Evolutionary conservation across 2,329 filamentous ascomycete species (phyloP).

Genomic region (Apiospora koreana): DNA sequence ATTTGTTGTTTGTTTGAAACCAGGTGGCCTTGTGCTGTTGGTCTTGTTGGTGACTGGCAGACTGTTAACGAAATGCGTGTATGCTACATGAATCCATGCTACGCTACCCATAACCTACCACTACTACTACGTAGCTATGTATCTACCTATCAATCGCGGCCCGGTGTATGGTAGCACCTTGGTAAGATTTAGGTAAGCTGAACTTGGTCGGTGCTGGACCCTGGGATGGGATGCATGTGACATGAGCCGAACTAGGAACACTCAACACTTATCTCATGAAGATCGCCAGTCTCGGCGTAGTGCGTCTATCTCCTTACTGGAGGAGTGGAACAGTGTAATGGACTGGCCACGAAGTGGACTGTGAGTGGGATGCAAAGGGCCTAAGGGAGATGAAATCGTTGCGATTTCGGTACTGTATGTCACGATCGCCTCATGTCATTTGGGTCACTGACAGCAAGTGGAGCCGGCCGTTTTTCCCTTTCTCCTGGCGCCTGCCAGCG

Average conservation of each 20-base stretch:
- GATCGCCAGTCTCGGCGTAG: neutral
- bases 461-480: neutral
- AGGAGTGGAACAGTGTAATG: neutral
- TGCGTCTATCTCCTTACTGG: neutral
- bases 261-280: neutral
- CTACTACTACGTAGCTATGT: neutral
- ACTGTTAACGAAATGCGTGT: neutral
- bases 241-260: neutral
- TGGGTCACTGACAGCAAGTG: constrained; percentile 7
- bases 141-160: neutral
- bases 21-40: neutral
- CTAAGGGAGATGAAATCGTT: constrained; percentile 8
- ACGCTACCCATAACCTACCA: neutral
- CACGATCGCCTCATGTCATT: constrained; percentile 9
- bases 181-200: neutral
- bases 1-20: neutral
- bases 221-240: neutral
- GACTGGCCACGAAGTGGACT: neutral
- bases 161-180: neutral
- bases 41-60: neutral
- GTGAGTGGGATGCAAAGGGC: neutral
- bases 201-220: neutral
- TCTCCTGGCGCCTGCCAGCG: neutral
- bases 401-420: constrained; percentile 9
- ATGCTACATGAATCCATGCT: neutral